A percentile compares a stretch with the other conserved stretches of the same genome.
phyloP scores from a whole-genome alignment of 2,329 filamentous ascomycete species.

The Harringtonia lauricola region DNA sequence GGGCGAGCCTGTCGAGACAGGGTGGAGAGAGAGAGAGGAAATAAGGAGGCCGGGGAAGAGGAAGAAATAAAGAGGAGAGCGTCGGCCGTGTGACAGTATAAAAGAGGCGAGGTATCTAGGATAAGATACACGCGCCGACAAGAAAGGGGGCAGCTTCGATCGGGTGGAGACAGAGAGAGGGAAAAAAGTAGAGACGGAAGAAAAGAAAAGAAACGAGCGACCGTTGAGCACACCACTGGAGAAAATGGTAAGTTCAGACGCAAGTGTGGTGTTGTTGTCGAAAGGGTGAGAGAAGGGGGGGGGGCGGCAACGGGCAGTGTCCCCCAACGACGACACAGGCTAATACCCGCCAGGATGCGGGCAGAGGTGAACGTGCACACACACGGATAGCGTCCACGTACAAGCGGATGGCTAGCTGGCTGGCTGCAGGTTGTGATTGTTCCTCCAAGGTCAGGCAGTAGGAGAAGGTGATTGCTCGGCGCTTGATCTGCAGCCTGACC shows the following conservation, averaged over 20 bases:
- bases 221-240: background rate
- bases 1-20: too few relatives aligned
- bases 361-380: background rate
- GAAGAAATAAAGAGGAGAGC: too few relatives aligned
- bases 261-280: too few relatives aligned
- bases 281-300: background rate
- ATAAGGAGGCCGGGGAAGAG: too few relatives aligned
- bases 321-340: background rate
- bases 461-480: constrained; percentile 17
- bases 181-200: background rate
- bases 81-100: too few relatives aligned
- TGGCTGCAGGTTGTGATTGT: background rate
- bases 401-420: too few relatives aligned
- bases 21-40: too few relatives aligned
- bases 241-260: too few relatives aligned
- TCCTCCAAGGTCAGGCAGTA: constrained; percentile 1
- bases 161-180: background rate
- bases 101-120: too few relatives aligned
- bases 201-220: background rate
- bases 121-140: too few relatives aligned
- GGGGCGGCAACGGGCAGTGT: background rate
- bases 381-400: background rate
- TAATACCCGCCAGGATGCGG: background rate
- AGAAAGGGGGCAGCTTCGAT: too few relatives aligned
- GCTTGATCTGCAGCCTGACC: constrained; percentile 22